Conservation (phyloP, 202 grass and related monocot species). For the Schoenoplectus tabernaemontani region DNA sequence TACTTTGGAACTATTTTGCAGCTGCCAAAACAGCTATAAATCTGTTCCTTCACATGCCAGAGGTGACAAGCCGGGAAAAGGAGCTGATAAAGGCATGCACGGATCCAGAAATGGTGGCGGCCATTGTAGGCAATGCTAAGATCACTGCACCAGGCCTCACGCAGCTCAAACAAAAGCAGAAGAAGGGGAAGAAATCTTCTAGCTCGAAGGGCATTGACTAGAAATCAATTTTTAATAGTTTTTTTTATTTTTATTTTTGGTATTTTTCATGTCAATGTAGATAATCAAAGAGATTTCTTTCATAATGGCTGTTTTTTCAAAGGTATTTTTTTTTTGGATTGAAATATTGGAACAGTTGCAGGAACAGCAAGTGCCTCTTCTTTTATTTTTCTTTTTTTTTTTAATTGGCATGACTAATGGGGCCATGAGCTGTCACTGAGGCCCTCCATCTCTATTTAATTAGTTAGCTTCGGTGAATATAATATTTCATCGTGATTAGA, state of each 20-base stretch:
- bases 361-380: too few species aligned
- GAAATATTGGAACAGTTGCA: neutral
- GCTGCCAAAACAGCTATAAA: constrained; percentile 86
- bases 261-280: neutral
- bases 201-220: neutral
- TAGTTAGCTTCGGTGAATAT: too few species aligned
- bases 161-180: constrained; percentile 77
- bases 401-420: too few species aligned
- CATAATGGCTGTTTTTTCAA: neutral
- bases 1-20: constrained; percentile 25
- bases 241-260: neutral
- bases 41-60: constrained; percentile 63
- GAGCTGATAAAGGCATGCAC: constrained; percentile 93
- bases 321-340: neutral
- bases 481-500: too few species aligned
- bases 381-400: too few species aligned
- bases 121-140: constrained; percentile 76
- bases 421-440: too few species aligned
- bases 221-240: neutral
- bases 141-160: constrained; percentile 84
- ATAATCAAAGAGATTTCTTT: neutral
- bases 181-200: constrained; percentile 58
- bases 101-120: constrained; percentile 87
- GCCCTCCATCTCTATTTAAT: too few species aligned
- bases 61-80: constrained; percentile 80